phyloP scores from a whole-genome alignment of 1,284 basidiomycete species.

The Moniliophthora roreri region DNA sequence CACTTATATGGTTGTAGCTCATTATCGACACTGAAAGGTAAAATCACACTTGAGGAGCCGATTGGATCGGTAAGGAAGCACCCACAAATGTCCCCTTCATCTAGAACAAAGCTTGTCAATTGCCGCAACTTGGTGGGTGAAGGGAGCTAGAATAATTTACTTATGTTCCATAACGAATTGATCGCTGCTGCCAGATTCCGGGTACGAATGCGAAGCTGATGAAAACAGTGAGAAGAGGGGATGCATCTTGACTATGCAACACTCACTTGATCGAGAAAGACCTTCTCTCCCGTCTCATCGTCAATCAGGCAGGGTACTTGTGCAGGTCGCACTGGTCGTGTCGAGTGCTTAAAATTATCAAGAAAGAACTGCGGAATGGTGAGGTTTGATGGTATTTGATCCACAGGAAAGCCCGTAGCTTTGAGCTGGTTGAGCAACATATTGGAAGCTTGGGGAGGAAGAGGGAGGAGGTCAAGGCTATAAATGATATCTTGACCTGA shows the following conservation, averaged over 20 bases:
- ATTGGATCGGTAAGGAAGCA: background rate
- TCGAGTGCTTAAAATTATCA: conserved; percentile 17
- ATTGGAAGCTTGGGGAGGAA: background rate
- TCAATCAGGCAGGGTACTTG: conserved; percentile 23
- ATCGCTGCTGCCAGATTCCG: conserved; percentile 19
- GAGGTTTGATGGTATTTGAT: conserved; percentile 15
- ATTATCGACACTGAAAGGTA: conserved; percentile 20
- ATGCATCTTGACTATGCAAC: background rate
- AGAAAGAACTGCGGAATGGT: conserved; percentile 23
- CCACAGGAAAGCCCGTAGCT: conserved; percentile 4
- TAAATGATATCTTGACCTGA: background rate
- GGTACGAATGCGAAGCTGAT: conserved; percentile 17
- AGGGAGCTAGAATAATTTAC: conserved; percentile 8
- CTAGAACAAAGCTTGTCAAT: conserved; percentile 9
- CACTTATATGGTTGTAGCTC: conserved; percentile 23
- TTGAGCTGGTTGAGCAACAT: conserved; percentile 9
- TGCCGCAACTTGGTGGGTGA: background rate
- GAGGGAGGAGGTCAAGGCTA: conserved; percentile 11
- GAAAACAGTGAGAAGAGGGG: background rate
- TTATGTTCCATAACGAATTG: conserved; percentile 15
- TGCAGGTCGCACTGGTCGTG: conserved; percentile 16
- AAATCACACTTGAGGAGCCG: background rate
- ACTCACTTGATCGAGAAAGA: conserved; percentile 21
- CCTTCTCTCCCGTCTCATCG: conserved; percentile 17
- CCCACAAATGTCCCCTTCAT: conserved; percentile 20